Percentiles rank a stretch among this genome's conserved stretches.
These are phyloP conservation scores for Penicillium sp. DNA, from an alignment of 2,329 filamentous ascomycete genomes.

Conservation along the genomic window DNA sequence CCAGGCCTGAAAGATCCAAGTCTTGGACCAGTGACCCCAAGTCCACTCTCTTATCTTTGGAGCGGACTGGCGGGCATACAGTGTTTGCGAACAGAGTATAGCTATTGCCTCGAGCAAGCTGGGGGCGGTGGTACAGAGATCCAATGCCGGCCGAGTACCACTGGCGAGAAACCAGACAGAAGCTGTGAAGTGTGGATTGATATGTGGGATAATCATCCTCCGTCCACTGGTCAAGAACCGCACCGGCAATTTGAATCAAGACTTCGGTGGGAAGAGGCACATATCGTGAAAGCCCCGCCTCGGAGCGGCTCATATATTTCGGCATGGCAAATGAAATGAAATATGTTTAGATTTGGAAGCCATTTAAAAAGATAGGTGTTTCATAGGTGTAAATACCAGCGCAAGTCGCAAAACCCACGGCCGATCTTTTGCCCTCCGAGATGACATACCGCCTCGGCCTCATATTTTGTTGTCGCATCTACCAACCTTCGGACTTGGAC, in stretches of 20 bases:
- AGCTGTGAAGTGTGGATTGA: conserved; percentile 53
- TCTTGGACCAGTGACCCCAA: conserved; percentile 53
- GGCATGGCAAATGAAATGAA: background rate
- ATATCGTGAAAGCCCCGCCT: background rate
- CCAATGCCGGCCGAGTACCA: conserved; percentile 58
- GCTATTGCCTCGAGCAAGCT: conserved; percentile 50
- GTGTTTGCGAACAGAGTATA: conserved; percentile 57
- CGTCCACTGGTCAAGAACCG: background rate
- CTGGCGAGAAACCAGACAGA: conserved; percentile 55
- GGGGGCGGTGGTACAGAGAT: conserved; percentile 55
- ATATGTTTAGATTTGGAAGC: background rate
- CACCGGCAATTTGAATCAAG: background rate
- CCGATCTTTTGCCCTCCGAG: background rate
- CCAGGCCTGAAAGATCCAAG: conserved; percentile 56
- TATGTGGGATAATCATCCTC: background rate
- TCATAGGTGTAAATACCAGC: background rate
- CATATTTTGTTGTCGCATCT: background rate
- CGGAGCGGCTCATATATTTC: background rate
- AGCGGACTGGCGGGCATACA: conserved; percentile 51
- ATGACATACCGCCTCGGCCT: background rate
- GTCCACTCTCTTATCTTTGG: conserved; percentile 47
- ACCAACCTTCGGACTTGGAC: background rate
- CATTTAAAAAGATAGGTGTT: background rate
- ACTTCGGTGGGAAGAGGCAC: conserved; percentile 7
- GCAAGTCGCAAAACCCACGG: background rate